Conservation (phyloP, 2,329 filamentous ascomycete genomes). For the Claviceps monticola region DNA sequence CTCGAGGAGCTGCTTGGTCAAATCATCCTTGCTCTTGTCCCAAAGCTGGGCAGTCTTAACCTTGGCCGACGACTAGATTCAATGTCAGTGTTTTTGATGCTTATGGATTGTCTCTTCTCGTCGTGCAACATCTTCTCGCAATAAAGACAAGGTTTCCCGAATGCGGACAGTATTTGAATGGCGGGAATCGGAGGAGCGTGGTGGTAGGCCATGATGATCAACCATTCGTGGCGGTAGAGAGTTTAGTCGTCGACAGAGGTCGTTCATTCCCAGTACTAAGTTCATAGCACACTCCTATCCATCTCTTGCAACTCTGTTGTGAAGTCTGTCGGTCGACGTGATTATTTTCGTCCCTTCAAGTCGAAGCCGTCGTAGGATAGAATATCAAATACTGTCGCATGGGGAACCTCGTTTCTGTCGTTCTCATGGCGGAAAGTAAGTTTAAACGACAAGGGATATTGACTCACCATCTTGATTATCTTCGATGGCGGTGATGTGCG, state of each 20-base stretch:
- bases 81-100: not conserved
- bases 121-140: too few relatives aligned
- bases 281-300: not conserved
- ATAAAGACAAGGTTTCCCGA: not conserved
- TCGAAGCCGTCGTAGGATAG: not conserved
- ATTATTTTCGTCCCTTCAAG: not conserved
- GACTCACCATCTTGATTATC: constrained; percentile 36
- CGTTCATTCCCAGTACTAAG: not conserved
- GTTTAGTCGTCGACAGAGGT: not conserved
- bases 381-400: not conserved
- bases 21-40: constrained; percentile 98
- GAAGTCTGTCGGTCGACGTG: not conserved
- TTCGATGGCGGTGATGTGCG: constrained; percentile 25
- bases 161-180: not conserved
- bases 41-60: constrained; percentile 96
- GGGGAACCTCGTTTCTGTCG: not conserved
- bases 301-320: not conserved
- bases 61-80: constrained; percentile 37
- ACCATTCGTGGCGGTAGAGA: not conserved
- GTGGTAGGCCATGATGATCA: not conserved
- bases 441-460: constrained; percentile 4
- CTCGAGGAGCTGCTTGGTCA: constrained; percentile 88
- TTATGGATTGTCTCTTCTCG: not conserved
- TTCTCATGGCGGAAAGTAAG: not conserved
- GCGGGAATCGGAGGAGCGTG: not conserved